These are phyloP conservation scores for Claviceps pazoutovae DNA, from an alignment of 2,329 filamentous ascomycete genomes.

Conservation along the genomic window DNA sequence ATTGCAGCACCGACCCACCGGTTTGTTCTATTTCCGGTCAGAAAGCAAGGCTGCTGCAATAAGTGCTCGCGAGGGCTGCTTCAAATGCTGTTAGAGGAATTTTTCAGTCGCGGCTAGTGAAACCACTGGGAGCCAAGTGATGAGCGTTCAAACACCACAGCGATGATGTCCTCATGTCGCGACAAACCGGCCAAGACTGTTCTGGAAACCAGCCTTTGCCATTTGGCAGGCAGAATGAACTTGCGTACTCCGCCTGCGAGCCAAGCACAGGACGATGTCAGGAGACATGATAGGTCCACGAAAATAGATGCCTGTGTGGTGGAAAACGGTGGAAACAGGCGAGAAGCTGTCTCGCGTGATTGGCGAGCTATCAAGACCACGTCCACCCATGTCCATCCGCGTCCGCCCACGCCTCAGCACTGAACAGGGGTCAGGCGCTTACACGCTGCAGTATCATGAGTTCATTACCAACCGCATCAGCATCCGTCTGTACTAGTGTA, in stretches of 20 bases:
- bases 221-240: too few relatives aligned
- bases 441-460: constrained; percentile 6
- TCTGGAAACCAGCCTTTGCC: too few relatives aligned
- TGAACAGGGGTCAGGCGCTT: constrained; percentile 14
- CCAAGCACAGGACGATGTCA: constrained; percentile 4
- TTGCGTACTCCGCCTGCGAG: constrained; percentile 4
- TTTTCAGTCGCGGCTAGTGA: not conserved
- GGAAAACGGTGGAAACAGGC: constrained; percentile 13
- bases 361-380: constrained; percentile 8
- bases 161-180: not conserved
- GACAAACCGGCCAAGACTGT: not conserved
- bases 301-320: constrained; percentile 16
- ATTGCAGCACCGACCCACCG: not conserved
- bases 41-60: too few relatives aligned
- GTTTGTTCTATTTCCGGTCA: not conserved
- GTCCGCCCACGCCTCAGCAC: not conserved
- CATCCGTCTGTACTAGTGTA: not conserved
- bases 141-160: not conserved
- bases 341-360: constrained; percentile 16
- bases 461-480: not conserved
- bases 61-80: not conserved
- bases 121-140: not conserved
- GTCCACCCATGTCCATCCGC: not conserved
- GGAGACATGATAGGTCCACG: constrained; percentile 6
- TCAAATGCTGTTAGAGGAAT: not conserved